These are phyloP conservation scores for Ensete ventricosum DNA, from an alignment of 176 grass and related monocot genomes.

Conservation along the genomic window DNA sequence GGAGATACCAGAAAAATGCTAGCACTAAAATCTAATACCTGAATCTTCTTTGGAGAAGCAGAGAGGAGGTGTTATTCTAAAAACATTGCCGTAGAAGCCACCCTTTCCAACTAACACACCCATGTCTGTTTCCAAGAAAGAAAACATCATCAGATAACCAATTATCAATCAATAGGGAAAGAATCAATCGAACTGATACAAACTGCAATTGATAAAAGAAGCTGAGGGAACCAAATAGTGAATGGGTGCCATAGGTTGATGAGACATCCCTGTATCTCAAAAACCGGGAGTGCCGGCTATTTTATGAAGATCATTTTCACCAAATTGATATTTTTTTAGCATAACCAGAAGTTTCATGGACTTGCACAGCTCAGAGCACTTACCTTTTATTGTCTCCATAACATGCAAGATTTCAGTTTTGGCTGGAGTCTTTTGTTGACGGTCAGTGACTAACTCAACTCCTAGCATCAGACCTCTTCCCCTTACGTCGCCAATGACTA, in stretches of 20 bases:
- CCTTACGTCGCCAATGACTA: conserved; percentile 87
- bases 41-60: conserved; percentile 81
- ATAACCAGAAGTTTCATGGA: no score
- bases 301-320: no score
- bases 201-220: no score
- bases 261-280: no score
- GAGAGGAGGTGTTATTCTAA: conserved; percentile 87
- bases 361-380: neutral
- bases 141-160: neutral
- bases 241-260: no score
- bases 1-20: neutral
- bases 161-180: neutral
- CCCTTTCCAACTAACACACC: conserved; percentile 80
- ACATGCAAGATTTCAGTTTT: conserved; percentile 59
- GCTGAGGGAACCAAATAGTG: no score
- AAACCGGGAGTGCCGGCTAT: no score
- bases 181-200: neutral
- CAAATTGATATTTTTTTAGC: no score
- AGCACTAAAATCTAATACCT: conserved; percentile 30
- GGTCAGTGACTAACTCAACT: conserved; percentile 81
- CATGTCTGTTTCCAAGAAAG: conserved; percentile 49
- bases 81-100: conserved; percentile 85
- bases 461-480: conserved; percentile 86
- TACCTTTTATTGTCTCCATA: conserved; percentile 90
- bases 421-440: conserved; percentile 66